Evolutionary conservation across 495 filamentous ascomycete genomes (phyloP).

Genomic region (Podospora tetraspora): DNA sequence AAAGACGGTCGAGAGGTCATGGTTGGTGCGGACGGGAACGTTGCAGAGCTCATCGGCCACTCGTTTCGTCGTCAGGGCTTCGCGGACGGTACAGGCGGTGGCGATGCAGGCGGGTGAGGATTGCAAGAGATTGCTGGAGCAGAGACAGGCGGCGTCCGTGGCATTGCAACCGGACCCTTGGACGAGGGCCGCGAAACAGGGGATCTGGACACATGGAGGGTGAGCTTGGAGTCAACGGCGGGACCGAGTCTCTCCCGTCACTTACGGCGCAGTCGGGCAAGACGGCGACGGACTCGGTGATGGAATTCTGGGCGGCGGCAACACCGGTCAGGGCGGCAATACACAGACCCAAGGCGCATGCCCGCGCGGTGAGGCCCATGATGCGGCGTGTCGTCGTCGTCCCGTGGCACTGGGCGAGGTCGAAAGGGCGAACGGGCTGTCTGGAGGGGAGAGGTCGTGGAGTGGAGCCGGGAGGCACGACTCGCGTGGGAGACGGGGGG

Average conservation of each 20-base stretch:
- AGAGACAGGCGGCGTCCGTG: conserved; percentile 21
- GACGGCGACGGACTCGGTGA: neutral
- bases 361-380: conserved; percentile 7
- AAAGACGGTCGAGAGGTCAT: conserved; percentile 15
- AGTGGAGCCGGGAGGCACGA: neutral
- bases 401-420: neutral
- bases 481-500: neutral
- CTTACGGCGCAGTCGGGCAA: conserved; percentile 6
- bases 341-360: conserved; percentile 8
- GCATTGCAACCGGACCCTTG: conserved; percentile 15
- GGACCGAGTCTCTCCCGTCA: neutral
- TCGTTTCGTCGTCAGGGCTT: conserved; percentile 21
- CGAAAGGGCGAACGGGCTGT: neutral
- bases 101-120: conserved; percentile 12
- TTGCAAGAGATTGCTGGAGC: conserved; percentile 12
- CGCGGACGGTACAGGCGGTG: conserved; percentile 17
- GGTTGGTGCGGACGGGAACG: neutral
- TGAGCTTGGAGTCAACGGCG: neutral
- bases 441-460: neutral
- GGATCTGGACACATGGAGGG: neutral
- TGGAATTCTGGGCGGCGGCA: neutral
- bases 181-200: conserved; percentile 10
- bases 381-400: conserved; percentile 1
- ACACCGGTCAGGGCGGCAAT: conserved; percentile 4
- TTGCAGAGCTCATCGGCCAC: conserved; percentile 18